Base-by-base conservation (phyloP, 257 asterid species). In the Linaria vulgaris region DNA sequence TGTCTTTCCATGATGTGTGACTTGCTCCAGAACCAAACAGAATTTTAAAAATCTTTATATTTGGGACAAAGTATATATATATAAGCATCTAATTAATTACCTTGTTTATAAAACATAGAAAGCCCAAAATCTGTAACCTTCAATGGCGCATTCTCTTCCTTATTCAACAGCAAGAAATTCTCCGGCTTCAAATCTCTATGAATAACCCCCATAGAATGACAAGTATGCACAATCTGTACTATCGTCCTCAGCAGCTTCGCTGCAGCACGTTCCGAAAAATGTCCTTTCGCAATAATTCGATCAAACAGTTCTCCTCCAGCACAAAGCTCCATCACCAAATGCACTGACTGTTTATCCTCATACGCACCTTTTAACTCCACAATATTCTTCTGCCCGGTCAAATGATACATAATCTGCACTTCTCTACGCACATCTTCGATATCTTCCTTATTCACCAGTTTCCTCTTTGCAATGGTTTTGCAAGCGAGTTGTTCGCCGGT, bases 301-400 rank as follows among this genome's bases (percentile, higher is more conserved):
- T 91, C 97, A 68, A 91, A 91, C 6, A 91, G 89, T 84, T 91
- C 97, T 15, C 97, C 97, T 9, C 97, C 97, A 12, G 89, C 96
- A 62, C 97, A 91, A 19, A 91, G 71, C 79, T 91, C 96, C 95
- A 91, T 82, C 57, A 91, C 95, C 69, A 91, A 58, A 54, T 90
- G 92, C 56, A 90, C 96, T 2, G 90, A 82, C 45, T 90, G 92
- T 79, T 90, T 90, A 69, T 90, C 97, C 72, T 90, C 97, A 59
- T 74, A 90, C 0, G 95, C 96, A 20, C 97, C 97, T 74, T 82
- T 87, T 9, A 87, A 78, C 71, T 85, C 89, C 15, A 90, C 97
- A 31, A 90, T 79, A 50, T 90, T 90, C 4, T 78, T 67, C 67
- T 90, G 97, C 0, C 95, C 97, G 13, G 96, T 76, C 37, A 90